Evolutionary conservation across 2,329 filamentous ascomycete species (phyloP), one percentile per base, ranked within the genome.

Genomic region (Aspergillus quadricinctus): DNA sequence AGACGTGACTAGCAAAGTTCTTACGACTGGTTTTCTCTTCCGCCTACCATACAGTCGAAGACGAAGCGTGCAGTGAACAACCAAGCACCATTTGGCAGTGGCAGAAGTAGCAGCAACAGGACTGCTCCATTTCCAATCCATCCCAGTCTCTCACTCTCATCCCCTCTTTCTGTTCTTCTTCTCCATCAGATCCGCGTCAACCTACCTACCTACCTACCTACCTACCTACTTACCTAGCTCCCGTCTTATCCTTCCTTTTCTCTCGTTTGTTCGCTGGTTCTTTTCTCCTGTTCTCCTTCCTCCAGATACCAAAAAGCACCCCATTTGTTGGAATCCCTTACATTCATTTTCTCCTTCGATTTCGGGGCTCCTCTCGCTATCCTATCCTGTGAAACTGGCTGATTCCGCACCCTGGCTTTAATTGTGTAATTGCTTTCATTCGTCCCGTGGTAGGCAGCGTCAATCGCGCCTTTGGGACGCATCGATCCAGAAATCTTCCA

Each of bases 221-320:
- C 31, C 14, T 57, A 49, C 49, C 48, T 31, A 27, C 52, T 27
- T 54, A 17, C 59, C 59, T 55, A 51, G 55, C 55, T 60, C 55
- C 65, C 51, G 54, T 59, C 58, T 61, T 61, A 60, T 65, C 63
- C 63, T 61, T 59, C 49, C 56, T 60, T 65, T 64, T 54, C 55
- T 57, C 61, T 64, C 57, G 28, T 59, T 62, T 59, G 56, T 58
- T 50, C 52, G 53, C 14, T 17, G 31, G 31, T 27, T 54, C 29
- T 25, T 51, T 57, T 58, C 29, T 25, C 19, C 23, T 56, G 55
- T 53, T 57, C 55, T 54, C 49, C 49, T 50, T 53, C 52, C 54
- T 58, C 52, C 27, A 50, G 40, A 56, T 46, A 43, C 58, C 57
- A 55, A 60, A 56, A 45, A 50, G 21, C 45, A 46, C 45, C 50